phyloP scores from a whole-genome alignment of 306 rosid species.

The Castanea crenata region DNA sequence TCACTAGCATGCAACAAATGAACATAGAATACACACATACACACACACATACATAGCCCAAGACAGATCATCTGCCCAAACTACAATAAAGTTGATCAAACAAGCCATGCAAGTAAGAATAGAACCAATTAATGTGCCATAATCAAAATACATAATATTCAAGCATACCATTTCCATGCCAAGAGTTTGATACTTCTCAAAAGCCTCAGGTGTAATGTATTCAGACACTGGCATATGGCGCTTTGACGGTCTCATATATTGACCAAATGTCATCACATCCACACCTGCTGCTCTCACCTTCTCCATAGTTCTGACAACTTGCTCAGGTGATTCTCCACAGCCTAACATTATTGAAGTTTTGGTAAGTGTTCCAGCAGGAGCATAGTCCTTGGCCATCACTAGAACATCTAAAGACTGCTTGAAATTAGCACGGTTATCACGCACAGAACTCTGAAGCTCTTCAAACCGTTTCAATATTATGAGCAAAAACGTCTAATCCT shows the following conservation, averaged over 20 bases:
- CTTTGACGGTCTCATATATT: slow-evolving; percentile 97
- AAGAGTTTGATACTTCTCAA: slow-evolving; percentile 71
- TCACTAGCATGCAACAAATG: neutral
- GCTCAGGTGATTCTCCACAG: slow-evolving; percentile 95
- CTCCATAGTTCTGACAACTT: slow-evolving; percentile 95
- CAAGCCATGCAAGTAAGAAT: neutral
- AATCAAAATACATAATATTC: neutral
- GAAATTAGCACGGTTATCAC: slow-evolving; percentile 92
- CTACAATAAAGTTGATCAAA: neutral
- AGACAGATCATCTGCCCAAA: neutral
- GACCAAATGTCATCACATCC: slow-evolving; percentile 98
- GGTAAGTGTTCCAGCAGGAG: slow-evolving; percentile 89
- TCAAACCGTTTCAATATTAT: slow-evolving; percentile 95
- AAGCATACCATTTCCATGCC: slow-evolving; percentile 88
- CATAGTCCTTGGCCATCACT: slow-evolving; percentile 76
- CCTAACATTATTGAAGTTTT: slow-evolving; percentile 98
- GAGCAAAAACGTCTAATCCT: slow-evolving; percentile 94
- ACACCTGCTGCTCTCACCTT: slow-evolving; percentile 97
- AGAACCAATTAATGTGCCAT: neutral
- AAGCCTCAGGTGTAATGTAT: slow-evolving; percentile 93
- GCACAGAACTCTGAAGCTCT: slow-evolving; percentile 83
- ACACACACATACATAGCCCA: neutral
- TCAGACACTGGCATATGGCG: slow-evolving; percentile 98
- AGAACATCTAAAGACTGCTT: slow-evolving; percentile 87
- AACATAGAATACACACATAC: neutral